Percentiles rank a stretch among this genome's conserved stretches.
phyloP scores from a whole-genome alignment of 176 grass and related monocot genomes.

The Carex kokanica region DNA sequence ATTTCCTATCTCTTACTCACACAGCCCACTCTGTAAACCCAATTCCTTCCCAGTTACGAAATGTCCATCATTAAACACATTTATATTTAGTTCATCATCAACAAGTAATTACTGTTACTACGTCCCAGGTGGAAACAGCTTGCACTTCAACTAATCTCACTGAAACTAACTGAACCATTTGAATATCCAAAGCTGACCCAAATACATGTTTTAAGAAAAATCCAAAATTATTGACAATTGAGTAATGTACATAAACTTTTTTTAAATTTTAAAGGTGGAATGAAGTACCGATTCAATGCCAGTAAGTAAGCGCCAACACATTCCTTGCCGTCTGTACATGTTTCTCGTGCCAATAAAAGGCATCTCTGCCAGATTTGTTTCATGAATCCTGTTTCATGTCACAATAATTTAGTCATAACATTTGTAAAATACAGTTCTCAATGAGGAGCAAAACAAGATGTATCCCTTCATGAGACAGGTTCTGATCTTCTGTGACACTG shows the following conservation, averaged over 20 bases:
- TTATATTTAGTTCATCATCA: not conserved
- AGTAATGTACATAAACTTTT: slow-evolving; percentile 9
- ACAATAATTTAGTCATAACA: slow-evolving; percentile 20
- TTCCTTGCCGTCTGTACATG: slow-evolving; percentile 81
- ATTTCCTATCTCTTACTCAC: not conserved
- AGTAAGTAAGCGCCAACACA: slow-evolving; percentile 74
- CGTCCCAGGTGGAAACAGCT: not conserved
- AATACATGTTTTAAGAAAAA: not conserved
- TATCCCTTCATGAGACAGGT: not conserved
- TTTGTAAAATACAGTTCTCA: not conserved
- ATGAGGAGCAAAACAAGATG: not conserved
- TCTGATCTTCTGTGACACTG: not conserved
- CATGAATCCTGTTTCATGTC: slow-evolving; percentile 76
- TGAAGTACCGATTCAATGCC: slow-evolving; percentile 81
- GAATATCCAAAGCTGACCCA: not conserved
- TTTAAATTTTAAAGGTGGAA: slow-evolving; percentile 23
- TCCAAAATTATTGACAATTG: not conserved
- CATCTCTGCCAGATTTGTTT: slow-evolving; percentile 85
- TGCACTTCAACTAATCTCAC: not conserved
- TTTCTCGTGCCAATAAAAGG: slow-evolving; percentile 93
- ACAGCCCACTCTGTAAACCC: not conserved
- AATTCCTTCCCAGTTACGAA: not conserved
- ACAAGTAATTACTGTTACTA: not conserved
- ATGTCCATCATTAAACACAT: not conserved
- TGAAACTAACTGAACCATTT: not conserved